Evolutionary conservation across 1,284 basidiomycete genomes (phyloP), one percentile per base, ranked within the genome.

Genomic region (Ganoderma multipileum): DNA sequence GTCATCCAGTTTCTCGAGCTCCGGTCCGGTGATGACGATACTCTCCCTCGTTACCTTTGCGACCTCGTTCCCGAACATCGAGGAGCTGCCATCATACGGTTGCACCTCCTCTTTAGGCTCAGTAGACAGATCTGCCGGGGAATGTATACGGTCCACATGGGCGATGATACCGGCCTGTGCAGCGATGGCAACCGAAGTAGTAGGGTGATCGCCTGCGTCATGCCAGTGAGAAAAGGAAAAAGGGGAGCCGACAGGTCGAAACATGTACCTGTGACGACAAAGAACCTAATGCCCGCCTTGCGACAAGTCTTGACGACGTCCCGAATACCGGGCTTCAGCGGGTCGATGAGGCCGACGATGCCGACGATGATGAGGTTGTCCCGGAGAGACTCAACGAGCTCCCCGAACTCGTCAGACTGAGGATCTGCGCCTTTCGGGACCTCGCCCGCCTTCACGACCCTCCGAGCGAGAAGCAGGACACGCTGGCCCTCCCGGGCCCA

Each of bases 181-280:
- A 7, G 89, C 90, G 68, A 92, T 92, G 0, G 91, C 87, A 5
- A 84, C 82, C 2, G 87, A 86, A 0, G 86, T 86, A 3, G 73
- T 71, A 3, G 83, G 81, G 72, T 86, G 85, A 72, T 88, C 86
- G 60, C 86, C 86, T 83, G 47, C 75, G 75, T 23, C 77, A 80
- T 60, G 12, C 4, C 14, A 28, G 42, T 39, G 38, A 26, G 38
- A 23, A 16, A 50, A 20, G 33, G 38, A 55, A 39, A 26, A 20
- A 42, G 7, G 3, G 14, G 6, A 30, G 14, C 75, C 76, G 67
- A 81, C 81, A 52, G 23, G 47, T 26, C 0, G 9, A 7, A 23
- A 14, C 11, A 26, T 79, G 79, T 82, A 79, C 89, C 90, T 7
- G 91, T 92, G 63, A 93, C 89, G 82, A 92, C 89, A 73, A 87